phyloP scores from a whole-genome alignment of 2,329 filamentous ascomycete species.

The Penicillium sp. region DNA sequence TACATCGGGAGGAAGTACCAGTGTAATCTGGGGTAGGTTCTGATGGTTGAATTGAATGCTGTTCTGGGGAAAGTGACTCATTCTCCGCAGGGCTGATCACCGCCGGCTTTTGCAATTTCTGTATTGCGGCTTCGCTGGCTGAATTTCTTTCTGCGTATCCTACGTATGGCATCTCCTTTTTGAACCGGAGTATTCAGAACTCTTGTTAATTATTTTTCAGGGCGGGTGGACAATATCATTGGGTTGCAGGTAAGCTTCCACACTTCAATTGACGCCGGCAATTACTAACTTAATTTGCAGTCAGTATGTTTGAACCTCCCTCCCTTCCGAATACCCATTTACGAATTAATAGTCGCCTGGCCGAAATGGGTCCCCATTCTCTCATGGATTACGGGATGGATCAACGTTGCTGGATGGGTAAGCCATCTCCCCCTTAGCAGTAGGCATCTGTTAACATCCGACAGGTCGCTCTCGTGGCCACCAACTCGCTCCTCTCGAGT shows the following conservation, averaged over 20 bases:
- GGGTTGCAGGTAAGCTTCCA: constrained; percentile 55
- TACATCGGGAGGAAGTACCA: constrained; percentile 68
- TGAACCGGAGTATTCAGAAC: neutral
- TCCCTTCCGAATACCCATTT: neutral
- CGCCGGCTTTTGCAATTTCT: constrained; percentile 68
- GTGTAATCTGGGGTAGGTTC: constrained; percentile 67
- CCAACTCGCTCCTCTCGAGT: constrained; percentile 64
- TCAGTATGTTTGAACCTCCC: constrained; percentile 27
- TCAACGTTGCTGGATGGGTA: constrained; percentile 67
- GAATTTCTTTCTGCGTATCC: constrained; percentile 67
- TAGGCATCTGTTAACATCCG: constrained; percentile 16
- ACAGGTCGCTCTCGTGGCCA: constrained; percentile 59
- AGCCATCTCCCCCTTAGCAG: neutral
- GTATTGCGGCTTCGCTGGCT: constrained; percentile 65
- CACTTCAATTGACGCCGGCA: neutral
- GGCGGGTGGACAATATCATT: constrained; percentile 66
- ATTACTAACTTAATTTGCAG: constrained; percentile 14
- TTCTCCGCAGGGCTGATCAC: constrained; percentile 45
- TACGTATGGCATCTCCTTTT: constrained; percentile 31
- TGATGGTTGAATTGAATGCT: neutral
- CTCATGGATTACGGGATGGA: constrained; percentile 70
- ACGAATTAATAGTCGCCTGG: constrained; percentile 50
- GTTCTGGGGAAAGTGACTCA: neutral
- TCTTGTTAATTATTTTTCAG: constrained; percentile 7
- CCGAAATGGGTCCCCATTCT: constrained; percentile 59